Evolutionary conservation across 768 basidiomycete species (phyloP), one percentile per base, ranked within the genome.

Genomic region (Russula emetica): DNA sequence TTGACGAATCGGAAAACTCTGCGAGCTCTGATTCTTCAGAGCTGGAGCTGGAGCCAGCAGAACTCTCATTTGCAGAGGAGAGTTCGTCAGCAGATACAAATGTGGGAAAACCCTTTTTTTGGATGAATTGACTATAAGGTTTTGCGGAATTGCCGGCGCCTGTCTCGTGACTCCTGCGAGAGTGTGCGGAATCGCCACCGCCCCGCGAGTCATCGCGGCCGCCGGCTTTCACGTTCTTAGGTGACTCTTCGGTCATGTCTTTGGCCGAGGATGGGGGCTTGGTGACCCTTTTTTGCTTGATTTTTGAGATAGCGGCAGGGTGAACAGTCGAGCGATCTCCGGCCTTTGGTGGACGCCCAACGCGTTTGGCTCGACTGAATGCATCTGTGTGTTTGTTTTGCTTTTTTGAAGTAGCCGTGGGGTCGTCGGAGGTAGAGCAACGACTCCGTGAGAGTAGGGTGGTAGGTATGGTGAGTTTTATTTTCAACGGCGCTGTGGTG

Each of bases 31-130:
- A 60, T 44, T 58, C 62, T 58, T 60, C 61, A 49, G 58, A 67
- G 32, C 57, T 42, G 8, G 58, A 55, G 30, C 58, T 58, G 18
- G 71, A 69, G 5, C 60, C 24, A 14, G 72, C 72, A 16, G 75
- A 72, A 50, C 68, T 70, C 75, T 72, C 50, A 68, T 75, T 50
- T 73, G 71, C 49, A 70, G 67, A 34, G 67, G 70, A 61, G 58
- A 66, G 55, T 68, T 69, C 57, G 59, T 67, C 52, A 67, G 67
- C 47, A 62, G 69, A 60, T 38, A 70, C 49, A 40, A 69, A 67
- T 50, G 60, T 68, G 42, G 68, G 68, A 50, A 69, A 60, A 42
- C 66, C 32, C 34, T 52, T 49, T 20, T 65, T 57, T 56, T 34
- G 59, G 47, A 30, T 36, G 30, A 55, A 26, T 60, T 49, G 54